Base-by-base conservation (phyloP, 2,329 filamentous ascomycete species). In the Byssochlamys sp. region DNA sequence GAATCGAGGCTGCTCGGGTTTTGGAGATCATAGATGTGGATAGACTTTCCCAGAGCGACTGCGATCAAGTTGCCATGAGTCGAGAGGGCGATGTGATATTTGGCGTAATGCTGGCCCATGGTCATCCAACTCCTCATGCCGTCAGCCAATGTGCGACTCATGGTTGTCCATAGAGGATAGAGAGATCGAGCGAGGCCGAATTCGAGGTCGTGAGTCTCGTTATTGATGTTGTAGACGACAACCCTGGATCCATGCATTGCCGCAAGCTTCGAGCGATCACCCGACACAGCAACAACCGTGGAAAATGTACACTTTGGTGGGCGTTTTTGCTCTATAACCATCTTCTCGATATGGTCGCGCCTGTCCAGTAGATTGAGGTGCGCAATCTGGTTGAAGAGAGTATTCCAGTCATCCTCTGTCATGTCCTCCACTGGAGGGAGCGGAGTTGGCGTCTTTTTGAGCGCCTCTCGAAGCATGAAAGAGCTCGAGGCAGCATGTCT, bases 11-110 rank as follows among this genome's bases (percentile, higher is more conserved):
- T 53, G 14, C 54, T 53, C n/a, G 57, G 53, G 24, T 56, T 51
- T n/a, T 33, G 35, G 4, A 63, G 61, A 9, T 57, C 58, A 52
- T 65, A 66, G n/a, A 66, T 58, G 33, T 66, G 64, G 33, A 65
- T 59, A 1, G 60, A 61, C 29, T 55, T 60, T 12, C 62, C 60
- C 55, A 64, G 52, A 4, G 52, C 62, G 4, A 65, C 54, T 25
- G 64, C 63, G 19, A 66, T 33, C 5, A 65, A 56, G 25, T 58
- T 31, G 6, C 62, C 59, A 12, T 48, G 29, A 5, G 55, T 58
- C 6, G 64, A 66, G 2, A 65, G 49, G 9, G 64, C 62, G 11
- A 66, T 55, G 39, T 50, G 59, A 35, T 62, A 55, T 39, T 58
- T 60, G 10, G 59, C 58, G 25, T 61, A 60, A 19, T 55, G 59